Evolutionary conservation across 352 stramenopile genomes (phyloP), one percentile per base, ranked within the genome.

Genomic region (Phytopythium boreale): DNA sequence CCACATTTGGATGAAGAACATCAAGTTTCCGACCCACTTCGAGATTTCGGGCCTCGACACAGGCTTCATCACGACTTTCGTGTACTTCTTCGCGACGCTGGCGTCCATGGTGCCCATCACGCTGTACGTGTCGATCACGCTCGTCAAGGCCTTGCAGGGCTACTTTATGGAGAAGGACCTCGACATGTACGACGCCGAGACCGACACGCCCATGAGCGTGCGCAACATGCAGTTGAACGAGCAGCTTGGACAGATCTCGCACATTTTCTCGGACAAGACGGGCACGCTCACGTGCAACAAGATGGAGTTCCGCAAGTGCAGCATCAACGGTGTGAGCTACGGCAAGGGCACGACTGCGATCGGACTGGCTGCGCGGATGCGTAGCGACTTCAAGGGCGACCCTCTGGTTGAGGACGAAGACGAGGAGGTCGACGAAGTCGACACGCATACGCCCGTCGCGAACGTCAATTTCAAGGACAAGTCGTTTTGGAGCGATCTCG

Each of bases 241-340:
- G 46, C 84, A 96, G 55, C 71, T 96, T 14, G 88, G 88, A 6
- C 82, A 96, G 57, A 94, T 99, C 53, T 96, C 97, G 51, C 98
- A 99, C 72, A 96, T 99, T 26, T 99, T 99, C 72, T 98, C 82
- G 1, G 87, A 96, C 66, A 96, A 96, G 60, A 96, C 88, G 0
- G 87, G 87, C 20, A 96, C 88, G 1, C 67, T 96, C 1, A 96
- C 88, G 2, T 95, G 87, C 70, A 96, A 96, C 71, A 89, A 88
- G 61, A 96, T 96, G 88, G 88, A 96, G 64, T 96, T 96, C 63
- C 84, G 88, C 27, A 96, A 96, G 68, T 95, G 85, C 65, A 92
- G 79, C 27, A 90, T 96, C 58, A 78, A 81, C 52, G 88, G 88
- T 8, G 72, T 77, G 20, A 89, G 75, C 31, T 96, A 96, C 62